Conservation (phyloP, 1,284 basidiomycete species). For the Papiliotrema terrestris region DNA sequence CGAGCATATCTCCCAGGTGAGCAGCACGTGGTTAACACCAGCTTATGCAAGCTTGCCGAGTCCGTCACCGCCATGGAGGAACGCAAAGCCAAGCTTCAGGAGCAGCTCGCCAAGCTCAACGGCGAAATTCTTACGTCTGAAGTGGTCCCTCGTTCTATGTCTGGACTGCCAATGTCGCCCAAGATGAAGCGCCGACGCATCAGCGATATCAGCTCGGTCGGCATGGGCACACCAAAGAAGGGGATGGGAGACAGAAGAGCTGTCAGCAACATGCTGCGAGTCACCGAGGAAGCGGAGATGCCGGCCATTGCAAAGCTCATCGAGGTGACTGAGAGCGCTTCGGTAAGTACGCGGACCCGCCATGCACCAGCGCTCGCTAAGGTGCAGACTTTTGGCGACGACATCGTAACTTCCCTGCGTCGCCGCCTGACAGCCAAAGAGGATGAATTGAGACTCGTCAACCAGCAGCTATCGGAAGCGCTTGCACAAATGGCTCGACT, state of each 20-base stretch:
- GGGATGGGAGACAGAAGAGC: slow-evolving; percentile 35
- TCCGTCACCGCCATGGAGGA: slow-evolving; percentile 43
- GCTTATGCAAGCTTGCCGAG: slow-evolving; percentile 30
- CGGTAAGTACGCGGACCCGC: slow-evolving; percentile 5
- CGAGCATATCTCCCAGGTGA: slow-evolving; percentile 23
- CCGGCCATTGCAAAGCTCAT: slow-evolving; percentile 14
- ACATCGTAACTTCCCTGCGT: neutral
- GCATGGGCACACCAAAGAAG: slow-evolving; percentile 30
- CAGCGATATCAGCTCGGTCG: slow-evolving; percentile 40
- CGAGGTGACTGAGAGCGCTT: slow-evolving; percentile 11
- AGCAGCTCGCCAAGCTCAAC: slow-evolving; percentile 44
- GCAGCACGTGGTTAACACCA: neutral
- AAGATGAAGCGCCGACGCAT: slow-evolving; percentile 44
- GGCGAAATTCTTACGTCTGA: slow-evolving; percentile 46
- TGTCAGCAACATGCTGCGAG: slow-evolving; percentile 38
- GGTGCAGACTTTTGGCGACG: slow-evolving; percentile 4
- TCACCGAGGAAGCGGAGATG: slow-evolving; percentile 27
- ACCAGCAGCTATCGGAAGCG: too few species aligned
- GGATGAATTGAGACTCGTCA: slow-evolving; percentile 7
- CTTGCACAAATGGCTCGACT: too few species aligned
- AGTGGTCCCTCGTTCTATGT: slow-evolving; percentile 19
- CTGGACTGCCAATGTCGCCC: slow-evolving; percentile 19
- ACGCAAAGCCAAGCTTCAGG: slow-evolving; percentile 35
- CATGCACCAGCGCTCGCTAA: neutral
- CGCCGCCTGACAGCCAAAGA: neutral